Conservation (phyloP, 169 alveolate species). For the Cyclospora cayetanensis region DNA sequence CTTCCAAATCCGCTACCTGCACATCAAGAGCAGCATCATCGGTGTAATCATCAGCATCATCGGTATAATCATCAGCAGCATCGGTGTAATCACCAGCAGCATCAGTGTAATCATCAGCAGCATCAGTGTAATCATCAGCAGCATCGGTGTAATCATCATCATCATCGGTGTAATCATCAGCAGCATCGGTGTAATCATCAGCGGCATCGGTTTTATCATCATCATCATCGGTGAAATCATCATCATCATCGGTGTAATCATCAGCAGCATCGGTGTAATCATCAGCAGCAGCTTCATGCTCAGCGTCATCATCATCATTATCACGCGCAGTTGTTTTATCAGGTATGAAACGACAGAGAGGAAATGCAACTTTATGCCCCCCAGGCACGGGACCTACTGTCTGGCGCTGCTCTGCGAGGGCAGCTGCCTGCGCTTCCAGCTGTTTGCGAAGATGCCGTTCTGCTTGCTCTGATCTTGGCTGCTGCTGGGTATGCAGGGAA, state of each 20-base stretch:
- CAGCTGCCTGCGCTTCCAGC: conserved; percentile 18
- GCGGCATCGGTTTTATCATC: background rate
- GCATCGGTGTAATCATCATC: background rate
- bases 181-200: background rate
- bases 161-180: no score
- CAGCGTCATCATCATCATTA: background rate
- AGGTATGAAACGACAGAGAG: no score
- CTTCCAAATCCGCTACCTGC: background rate
- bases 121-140: background rate
- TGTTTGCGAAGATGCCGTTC: conserved; percentile 30
- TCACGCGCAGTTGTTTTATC: background rate
- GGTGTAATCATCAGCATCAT: background rate
- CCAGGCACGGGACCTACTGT: background rate
- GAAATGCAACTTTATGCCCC: background rate
- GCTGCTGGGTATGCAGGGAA: background rate
- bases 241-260: background rate
- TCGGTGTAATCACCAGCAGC: background rate
- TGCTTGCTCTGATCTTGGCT: conserved; percentile 17
- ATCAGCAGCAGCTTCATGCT: background rate
- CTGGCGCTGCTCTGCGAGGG: conserved; percentile 44
- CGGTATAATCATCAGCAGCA: background rate
- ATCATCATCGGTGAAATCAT: background rate
- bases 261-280: background rate
- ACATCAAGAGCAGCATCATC: background rate
- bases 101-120: background rate